Percentiles rank a stretch among this genome's conserved stretches.
These are phyloP conservation scores for Tolypocladium album DNA, from an alignment of 2,329 filamentous ascomycete genomes.

Conservation along the genomic window DNA sequence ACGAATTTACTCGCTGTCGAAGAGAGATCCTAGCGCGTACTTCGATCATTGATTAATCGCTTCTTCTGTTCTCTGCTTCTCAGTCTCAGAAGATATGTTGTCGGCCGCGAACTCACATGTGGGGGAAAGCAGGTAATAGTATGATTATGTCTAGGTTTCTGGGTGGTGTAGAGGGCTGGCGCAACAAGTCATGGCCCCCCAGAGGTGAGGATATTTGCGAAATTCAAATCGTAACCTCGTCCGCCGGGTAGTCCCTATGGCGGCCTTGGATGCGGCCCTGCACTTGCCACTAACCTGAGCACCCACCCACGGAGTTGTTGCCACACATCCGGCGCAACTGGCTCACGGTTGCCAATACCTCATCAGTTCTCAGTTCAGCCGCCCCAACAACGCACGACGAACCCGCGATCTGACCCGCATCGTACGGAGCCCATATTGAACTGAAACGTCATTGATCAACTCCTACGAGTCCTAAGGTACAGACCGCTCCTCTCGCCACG, in stretches of 20 bases:
- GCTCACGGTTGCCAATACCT: neutral
- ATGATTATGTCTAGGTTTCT: neutral
- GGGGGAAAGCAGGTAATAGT: no score
- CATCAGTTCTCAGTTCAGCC: neutral
- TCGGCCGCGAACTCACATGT: neutral
- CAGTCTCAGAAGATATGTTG: neutral
- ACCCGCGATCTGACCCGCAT: neutral
- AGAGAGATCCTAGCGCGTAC: no score
- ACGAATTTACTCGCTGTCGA: no score
- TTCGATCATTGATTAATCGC: neutral
- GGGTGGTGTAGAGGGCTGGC: neutral
- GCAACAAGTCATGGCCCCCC: neutral
- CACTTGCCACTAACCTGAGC: neutral
- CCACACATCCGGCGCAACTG: no score
- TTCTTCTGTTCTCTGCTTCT: neutral
- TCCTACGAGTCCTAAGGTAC: conserved; percentile 9
- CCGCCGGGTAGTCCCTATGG: neutral
- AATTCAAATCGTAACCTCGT: no score
- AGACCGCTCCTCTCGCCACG: neutral
- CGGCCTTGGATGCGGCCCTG: neutral
- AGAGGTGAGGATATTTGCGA: neutral
- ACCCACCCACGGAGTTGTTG: neutral
- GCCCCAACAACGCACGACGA: neutral
- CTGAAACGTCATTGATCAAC: conserved; percentile 8
- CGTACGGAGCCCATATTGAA: neutral